Evolutionary conservation across 1,139 yeast species (phyloP).

Genomic region (Yamadazyma songkhlaensis): DNA sequence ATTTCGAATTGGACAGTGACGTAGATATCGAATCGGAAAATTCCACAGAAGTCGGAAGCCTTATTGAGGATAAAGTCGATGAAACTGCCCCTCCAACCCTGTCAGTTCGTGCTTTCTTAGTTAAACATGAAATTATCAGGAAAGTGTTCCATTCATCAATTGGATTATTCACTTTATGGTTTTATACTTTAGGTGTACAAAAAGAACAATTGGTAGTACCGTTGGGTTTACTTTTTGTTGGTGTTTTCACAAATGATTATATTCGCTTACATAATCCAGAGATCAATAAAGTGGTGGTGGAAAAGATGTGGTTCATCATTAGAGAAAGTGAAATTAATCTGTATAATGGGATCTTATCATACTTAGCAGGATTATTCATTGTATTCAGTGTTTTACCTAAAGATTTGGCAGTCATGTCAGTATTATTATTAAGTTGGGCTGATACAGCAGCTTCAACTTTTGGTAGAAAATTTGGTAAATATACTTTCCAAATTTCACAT

Average conservation of each 20-base stretch:
- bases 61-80: constrained; percentile 11
- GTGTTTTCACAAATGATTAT: constrained; percentile 63
- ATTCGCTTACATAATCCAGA: constrained; percentile 60
- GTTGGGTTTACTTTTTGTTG: constrained; percentile 49
- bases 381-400: constrained; percentile 72
- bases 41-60: neutral
- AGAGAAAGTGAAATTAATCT: constrained; percentile 70
- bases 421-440: constrained; percentile 87
- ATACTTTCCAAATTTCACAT: constrained; percentile 72
- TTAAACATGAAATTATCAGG: constrained; percentile 85
- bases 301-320: constrained; percentile 73
- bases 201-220: constrained; percentile 58
- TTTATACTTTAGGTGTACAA: constrained; percentile 64
- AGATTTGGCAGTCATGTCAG: constrained; percentile 75
- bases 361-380: constrained; percentile 69
- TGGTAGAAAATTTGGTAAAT: constrained; percentile 80
- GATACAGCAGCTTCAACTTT: constrained; percentile 96
- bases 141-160: constrained; percentile 84
- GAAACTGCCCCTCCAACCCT: constrained; percentile 5
- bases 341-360: constrained; percentile 85
- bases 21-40: constrained; percentile 12
- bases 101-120: constrained; percentile 49
- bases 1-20: constrained; percentile 11
- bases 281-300: constrained; percentile 64
- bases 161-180: constrained; percentile 72